Evolutionary conservation across 2,329 filamentous ascomycete species (phyloP).

Genomic region (Ophiosphaerella narmari): DNA sequence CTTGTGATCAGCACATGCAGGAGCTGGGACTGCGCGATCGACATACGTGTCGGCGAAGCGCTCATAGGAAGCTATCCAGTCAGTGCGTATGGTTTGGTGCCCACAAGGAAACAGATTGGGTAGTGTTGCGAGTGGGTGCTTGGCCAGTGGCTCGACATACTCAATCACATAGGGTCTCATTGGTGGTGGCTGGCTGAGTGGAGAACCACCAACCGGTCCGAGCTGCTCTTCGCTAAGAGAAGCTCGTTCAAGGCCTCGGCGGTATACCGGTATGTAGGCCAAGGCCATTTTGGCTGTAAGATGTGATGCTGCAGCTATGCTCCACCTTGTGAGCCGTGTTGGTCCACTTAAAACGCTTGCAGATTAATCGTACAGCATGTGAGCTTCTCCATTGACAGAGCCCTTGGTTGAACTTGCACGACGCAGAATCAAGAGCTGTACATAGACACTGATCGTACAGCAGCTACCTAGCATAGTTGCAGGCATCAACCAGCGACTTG

Average conservation of each 20-base stretch:
- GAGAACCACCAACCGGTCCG: conserved; percentile 4
- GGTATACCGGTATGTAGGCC: conserved; percentile 4
- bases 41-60: conserved; percentile 16
- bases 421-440: not conserved
- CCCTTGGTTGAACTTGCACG: not conserved
- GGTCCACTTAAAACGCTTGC: conserved; percentile 1
- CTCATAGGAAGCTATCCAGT: not conserved
- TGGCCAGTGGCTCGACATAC: conserved; percentile 9
- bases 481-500: not conserved
- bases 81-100: not conserved
- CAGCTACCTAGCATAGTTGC: not conserved
- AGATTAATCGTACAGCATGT: no score
- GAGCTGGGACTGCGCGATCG: conserved; percentile 19
- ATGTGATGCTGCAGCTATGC: conserved; percentile 1
- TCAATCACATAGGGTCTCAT: conserved; percentile 11
- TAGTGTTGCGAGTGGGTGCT: conserved; percentile 8
- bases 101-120: not conserved
- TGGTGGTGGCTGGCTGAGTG: conserved; percentile 20
- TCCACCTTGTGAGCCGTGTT: conserved; percentile 6
- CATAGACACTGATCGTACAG: not conserved
- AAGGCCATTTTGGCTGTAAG: conserved; percentile 6
- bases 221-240: conserved; percentile 15
- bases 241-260: conserved; percentile 6
- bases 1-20: conserved; percentile 6
- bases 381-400: not conserved